Conservation (phyloP, 2,329 filamentous ascomycete species). For the Exophiala phaeomuriformis region DNA sequence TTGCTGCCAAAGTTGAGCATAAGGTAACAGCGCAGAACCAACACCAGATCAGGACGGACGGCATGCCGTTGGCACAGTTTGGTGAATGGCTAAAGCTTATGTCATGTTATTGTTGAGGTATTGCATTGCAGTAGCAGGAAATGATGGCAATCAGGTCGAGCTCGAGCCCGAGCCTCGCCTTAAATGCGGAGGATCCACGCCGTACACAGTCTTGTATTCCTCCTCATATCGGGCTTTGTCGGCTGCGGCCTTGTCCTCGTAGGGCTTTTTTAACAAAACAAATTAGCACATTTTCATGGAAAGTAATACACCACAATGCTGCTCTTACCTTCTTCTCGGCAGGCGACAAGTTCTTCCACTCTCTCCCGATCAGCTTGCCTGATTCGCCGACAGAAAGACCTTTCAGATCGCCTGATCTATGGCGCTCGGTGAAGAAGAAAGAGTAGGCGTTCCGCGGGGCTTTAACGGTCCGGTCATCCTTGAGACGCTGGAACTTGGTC, state of each 20-base stretch:
- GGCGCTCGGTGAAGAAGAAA: constrained; percentile 42
- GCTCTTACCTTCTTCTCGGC: constrained; percentile 34
- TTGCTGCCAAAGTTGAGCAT: no score
- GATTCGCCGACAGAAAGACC: constrained; percentile 39
- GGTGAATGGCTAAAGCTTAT: no score
- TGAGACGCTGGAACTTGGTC: constrained; percentile 31
- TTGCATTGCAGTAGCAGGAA: no score
- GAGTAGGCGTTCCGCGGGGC: constrained; percentile 34
- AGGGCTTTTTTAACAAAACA: constrained; percentile 25
- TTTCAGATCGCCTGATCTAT: constrained; percentile 45
- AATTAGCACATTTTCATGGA: not conserved
- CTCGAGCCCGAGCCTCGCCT: no score
- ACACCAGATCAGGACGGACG: no score
- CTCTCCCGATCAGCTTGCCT: constrained; percentile 36
- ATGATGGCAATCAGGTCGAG: no score
- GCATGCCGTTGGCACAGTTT: no score
- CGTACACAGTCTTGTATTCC: constrained; percentile 35
- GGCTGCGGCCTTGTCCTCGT: constrained; percentile 25
- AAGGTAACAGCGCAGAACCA: no score
- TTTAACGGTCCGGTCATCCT: constrained; percentile 51
- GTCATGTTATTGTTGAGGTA: no score
- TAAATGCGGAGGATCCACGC: constrained; percentile 22
- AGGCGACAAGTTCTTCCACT: constrained; percentile 43
- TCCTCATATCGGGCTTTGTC: constrained; percentile 32
- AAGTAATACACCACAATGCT: not conserved